These are phyloP conservation scores for Stevia rebaudiana DNA, from an alignment of 140 eudicot species.

Conservation along the genomic window DNA sequence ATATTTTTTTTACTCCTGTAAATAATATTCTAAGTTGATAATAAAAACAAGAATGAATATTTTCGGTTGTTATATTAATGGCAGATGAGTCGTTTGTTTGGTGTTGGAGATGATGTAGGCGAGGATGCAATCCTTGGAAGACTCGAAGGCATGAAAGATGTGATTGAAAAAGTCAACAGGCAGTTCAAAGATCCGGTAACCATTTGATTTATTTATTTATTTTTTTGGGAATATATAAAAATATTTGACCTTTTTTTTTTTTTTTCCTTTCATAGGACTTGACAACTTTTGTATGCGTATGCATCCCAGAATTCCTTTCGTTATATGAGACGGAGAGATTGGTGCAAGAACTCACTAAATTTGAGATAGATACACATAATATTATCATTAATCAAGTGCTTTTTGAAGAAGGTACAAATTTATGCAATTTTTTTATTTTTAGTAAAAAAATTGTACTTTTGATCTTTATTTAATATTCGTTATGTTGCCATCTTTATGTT, in stretches of 20 bases:
- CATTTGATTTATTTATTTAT: neutral
- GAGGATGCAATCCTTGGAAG: conserved; percentile 90
- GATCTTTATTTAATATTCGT: too few relatives aligned
- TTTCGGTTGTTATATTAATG: conserved; percentile 15
- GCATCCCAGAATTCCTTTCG: conserved; percentile 98
- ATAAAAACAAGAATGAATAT: neutral
- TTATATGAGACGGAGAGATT: conserved; percentile 91
- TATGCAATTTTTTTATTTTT: neutral
- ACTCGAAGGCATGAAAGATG: conserved; percentile 92
- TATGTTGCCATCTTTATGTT: neutral
- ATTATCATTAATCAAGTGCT: conserved; percentile 94
- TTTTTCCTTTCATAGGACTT: conserved; percentile 48
- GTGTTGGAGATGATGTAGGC: conserved; percentile 75
- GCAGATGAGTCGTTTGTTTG: conserved; percentile 94
- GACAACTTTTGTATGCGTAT: conserved; percentile 92
- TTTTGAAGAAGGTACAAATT: conserved; percentile 75
- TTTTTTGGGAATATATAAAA: conserved; percentile 2
- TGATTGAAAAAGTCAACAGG: conserved; percentile 83
- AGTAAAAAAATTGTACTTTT: neutral
- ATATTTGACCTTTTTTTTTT: conserved; percentile 2
- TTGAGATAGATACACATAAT: conserved; percentile 94
- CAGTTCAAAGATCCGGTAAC: conserved; percentile 96
- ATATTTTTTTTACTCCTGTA: neutral
- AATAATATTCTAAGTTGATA: neutral
- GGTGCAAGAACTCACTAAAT: conserved; percentile 91